Percentiles rank a stretch among this genome's conserved stretches.
Conservation (phyloP, 148 eudicot species). For the Fallopia convolvulus region DNA sequence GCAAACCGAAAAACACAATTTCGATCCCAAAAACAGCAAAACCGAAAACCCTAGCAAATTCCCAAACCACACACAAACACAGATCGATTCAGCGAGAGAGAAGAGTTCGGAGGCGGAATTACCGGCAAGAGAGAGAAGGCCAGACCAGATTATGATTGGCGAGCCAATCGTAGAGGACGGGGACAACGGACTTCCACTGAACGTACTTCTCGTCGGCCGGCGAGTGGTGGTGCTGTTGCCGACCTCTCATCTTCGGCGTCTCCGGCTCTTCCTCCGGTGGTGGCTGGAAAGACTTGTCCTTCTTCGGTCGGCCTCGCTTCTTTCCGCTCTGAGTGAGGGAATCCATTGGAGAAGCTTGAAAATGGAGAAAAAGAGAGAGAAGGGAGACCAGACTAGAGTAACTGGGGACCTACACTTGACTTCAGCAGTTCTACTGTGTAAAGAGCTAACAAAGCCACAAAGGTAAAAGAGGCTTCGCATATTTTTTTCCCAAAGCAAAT, state of each 20-base stretch:
- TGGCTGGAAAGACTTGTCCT: constrained; percentile 10
- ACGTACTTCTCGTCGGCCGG: constrained; percentile 38
- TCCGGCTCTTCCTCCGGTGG: constrained; percentile 27
- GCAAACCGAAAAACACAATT: not conserved
- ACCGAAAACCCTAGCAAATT: not conserved
- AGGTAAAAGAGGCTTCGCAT: not conserved
- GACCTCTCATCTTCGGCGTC: constrained; percentile 46
- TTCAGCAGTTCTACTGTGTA: not conserved
- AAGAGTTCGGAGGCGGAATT: not conserved
- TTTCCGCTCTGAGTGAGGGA: constrained; percentile 7
- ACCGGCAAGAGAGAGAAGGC: constrained; percentile 84
- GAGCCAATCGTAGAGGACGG: constrained; percentile 49
- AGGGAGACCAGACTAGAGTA: not conserved
- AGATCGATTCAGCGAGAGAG: constrained; percentile 1
- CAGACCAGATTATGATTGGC: constrained; percentile 54
- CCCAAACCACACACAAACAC: not conserved
- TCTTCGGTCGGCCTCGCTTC: constrained; percentile 13
- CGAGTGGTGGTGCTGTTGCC: constrained; percentile 25
- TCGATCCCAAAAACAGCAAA: not conserved
- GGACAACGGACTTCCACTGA: constrained; percentile 47
- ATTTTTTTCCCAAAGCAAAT: not conserved
- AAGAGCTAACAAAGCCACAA: not conserved
- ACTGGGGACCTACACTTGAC: constrained; percentile 11
- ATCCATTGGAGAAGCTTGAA: constrained; percentile 9
- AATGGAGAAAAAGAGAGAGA: not conserved